These are phyloP conservation scores for Cytospora leucostoma DNA, from an alignment of 2,329 filamentous ascomycete genomes.

Conservation along the genomic window DNA sequence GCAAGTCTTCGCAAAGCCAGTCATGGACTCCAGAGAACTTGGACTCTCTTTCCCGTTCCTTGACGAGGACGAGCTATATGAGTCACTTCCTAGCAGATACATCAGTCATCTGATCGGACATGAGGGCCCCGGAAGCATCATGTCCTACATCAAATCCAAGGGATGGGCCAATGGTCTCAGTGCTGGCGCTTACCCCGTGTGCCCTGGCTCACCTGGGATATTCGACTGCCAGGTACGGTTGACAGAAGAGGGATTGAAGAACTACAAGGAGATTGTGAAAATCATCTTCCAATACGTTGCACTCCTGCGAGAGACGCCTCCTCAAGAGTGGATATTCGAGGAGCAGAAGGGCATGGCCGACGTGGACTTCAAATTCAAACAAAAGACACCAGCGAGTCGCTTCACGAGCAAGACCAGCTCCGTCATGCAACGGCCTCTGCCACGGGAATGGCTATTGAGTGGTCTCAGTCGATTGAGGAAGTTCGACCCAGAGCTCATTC, in stretches of 20 bases:
- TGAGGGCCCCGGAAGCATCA: constrained; percentile 88
- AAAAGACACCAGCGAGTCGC: constrained; percentile 85
- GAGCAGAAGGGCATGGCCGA: constrained; percentile 90
- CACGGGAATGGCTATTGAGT: constrained; percentile 85
- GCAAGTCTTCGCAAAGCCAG: constrained; percentile 85
- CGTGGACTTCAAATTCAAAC: constrained; percentile 91
- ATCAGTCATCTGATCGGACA: constrained; percentile 89
- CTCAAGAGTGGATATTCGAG: constrained; percentile 90
- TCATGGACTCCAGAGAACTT: constrained; percentile 81
- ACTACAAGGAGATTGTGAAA: constrained; percentile 81
- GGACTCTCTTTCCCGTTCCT: constrained; percentile 82
- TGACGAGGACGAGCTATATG: constrained; percentile 78
- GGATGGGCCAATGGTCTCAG: constrained; percentile 86
- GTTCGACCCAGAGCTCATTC: constrained; percentile 78
- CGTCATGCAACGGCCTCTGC: constrained; percentile 88
- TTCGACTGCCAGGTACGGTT: constrained; percentile 79
- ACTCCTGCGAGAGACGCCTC: constrained; percentile 75
- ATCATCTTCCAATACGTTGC: constrained; percentile 90
- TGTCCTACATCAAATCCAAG: constrained; percentile 85
- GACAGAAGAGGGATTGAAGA: constrained; percentile 79
- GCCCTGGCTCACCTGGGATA: constrained; percentile 73
- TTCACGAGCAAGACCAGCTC: constrained; percentile 85
- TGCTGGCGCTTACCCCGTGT: constrained; percentile 73
- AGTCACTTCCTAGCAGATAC: constrained; percentile 81
- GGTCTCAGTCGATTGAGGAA: constrained; percentile 73